Evolutionary conservation across 2,329 filamentous ascomycete species (phyloP).

Genomic region (Aspergillus neotritici): DNA sequence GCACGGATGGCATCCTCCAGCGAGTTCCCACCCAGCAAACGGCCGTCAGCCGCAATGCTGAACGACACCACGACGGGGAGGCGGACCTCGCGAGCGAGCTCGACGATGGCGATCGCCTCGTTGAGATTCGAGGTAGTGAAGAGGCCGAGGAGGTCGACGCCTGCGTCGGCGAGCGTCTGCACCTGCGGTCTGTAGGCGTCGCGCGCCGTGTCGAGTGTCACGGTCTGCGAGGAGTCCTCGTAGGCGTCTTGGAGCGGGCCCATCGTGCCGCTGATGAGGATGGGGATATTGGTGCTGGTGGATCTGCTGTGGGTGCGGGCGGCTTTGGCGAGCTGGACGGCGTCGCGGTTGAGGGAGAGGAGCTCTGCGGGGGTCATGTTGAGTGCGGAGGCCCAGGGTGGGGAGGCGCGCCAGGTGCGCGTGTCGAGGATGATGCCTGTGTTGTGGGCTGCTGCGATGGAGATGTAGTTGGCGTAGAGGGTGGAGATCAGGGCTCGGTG

Average conservation of each 20-base stretch:
- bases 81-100: constrained; percentile 2
- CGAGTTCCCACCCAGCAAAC: not conserved
- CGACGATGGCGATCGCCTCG: constrained; percentile 5
- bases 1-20: constrained; percentile 1
- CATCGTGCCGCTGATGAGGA: constrained; percentile 4
- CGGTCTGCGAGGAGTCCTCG: not conserved
- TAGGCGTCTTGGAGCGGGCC: constrained; percentile 7
- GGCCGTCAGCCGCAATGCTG: not conserved
- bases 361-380: not conserved
- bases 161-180: constrained; percentile 2
- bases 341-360: not conserved
- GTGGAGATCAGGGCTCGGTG: not conserved
- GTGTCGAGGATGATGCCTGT: constrained; percentile 10
- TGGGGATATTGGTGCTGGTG: not conserved
- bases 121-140: constrained; percentile 6
- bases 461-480: constrained; percentile 2
- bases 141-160: constrained; percentile 3
- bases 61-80: constrained; percentile 6
- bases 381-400: constrained; percentile 8
- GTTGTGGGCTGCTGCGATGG: constrained; percentile 2
- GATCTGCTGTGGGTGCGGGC: not conserved
- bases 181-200: constrained; percentile 3
- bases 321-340: not conserved
- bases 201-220: not conserved
- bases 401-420: constrained; percentile 10